phyloP scores from a whole-genome alignment of 1,284 basidiomycete genomes.

The Tilletia indica region DNA sequence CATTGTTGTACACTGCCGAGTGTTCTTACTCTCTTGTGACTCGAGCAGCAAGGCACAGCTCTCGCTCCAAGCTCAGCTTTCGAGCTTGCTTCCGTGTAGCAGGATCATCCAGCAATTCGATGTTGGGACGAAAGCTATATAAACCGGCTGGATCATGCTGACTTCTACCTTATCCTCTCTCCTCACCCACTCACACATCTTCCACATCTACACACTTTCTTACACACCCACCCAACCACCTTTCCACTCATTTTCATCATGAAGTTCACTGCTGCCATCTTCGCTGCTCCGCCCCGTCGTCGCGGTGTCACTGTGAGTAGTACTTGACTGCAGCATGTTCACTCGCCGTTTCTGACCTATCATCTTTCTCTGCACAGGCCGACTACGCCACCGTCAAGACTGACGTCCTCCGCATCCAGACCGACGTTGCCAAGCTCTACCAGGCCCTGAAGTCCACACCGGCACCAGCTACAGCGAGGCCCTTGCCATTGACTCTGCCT shows the following conservation, averaged over 20 bases:
- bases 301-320: conserved; percentile 9
- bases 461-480: conserved; percentile 20
- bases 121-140: background rate
- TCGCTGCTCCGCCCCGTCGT: conserved; percentile 6
- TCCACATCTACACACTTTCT: background rate
- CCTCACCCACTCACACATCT: background rate
- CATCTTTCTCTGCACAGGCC: conserved; percentile 9
- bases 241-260: background rate
- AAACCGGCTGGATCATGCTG: background rate
- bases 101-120: too few relatives aligned
- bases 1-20: too few relatives aligned
- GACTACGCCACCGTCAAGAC: conserved; percentile 26
- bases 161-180: background rate
- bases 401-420: conserved; percentile 21
- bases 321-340: background rate
- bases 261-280: conserved; percentile 1
- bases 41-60: too few relatives aligned
- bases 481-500: conserved; percentile 20
- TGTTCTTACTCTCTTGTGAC: too few relatives aligned
- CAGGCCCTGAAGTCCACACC: background rate
- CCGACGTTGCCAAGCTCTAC: conserved; percentile 22
- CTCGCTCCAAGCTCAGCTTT: too few relatives aligned
- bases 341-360: conserved; percentile 11
- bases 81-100: too few relatives aligned
- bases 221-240: background rate